A percentile compares a stretch with the other conserved stretches of the same genome.
phyloP scores from a whole-genome alignment of 306 rosid genomes.

The Trichosanthes cucumerina region DNA sequence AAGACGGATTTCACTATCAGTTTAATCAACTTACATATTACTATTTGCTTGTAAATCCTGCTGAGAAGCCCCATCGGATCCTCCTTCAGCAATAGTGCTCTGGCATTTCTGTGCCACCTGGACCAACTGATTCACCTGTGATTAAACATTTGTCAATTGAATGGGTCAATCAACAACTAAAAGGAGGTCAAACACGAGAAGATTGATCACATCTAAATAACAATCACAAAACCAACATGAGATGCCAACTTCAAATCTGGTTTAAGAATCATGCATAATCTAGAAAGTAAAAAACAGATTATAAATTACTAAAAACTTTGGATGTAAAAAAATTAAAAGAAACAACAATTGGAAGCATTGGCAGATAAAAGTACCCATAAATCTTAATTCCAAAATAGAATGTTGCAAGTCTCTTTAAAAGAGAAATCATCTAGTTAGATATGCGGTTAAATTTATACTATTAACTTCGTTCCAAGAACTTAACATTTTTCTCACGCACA shows the following conservation, averaged over 20 bases:
- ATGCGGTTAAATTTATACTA: background rate
- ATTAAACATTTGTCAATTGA: background rate
- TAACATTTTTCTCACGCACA: background rate
- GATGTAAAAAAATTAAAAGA: background rate
- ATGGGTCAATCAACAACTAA: background rate
- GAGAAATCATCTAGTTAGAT: background rate
- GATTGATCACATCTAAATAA: background rate
- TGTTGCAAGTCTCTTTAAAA: background rate
- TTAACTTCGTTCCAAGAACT: background rate
- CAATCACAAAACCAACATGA: background rate
- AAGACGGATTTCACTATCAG: background rate
- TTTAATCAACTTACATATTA: constrained; percentile 55
- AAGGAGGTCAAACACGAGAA: background rate
- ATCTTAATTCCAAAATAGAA: background rate
- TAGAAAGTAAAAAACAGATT: background rate
- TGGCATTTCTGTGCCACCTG: constrained; percentile 20
- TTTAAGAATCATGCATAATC: background rate
- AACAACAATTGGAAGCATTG: background rate
- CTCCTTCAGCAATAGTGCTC: constrained; percentile 70
- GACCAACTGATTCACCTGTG: constrained; percentile 24
- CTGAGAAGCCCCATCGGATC: constrained; percentile 84
- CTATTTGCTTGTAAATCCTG: constrained; percentile 79
- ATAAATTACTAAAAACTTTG: background rate
- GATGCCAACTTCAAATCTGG: background rate
- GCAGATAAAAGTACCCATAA: background rate